Conservation (phyloP, 2,329 filamentous ascomycete species). For the Scopulariopsis brevicaulis region DNA sequence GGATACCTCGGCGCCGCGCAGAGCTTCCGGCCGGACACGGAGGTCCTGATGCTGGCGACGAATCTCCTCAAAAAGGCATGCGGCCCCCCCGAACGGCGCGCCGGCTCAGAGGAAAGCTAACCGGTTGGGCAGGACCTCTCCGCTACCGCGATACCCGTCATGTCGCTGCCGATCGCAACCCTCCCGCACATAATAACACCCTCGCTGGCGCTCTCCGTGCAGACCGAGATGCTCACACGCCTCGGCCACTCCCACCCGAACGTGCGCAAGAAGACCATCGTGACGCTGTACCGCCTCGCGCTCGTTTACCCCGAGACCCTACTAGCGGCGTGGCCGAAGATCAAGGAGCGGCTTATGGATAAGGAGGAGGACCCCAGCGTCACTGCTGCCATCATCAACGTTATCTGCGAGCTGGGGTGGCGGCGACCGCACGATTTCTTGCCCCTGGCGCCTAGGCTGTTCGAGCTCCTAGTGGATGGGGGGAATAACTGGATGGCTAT, state of each 20-base stretch:
- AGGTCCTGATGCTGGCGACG: slow-evolving; percentile 94
- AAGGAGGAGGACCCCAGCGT: slow-evolving; percentile 84
- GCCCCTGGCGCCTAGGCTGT: slow-evolving; percentile 79
- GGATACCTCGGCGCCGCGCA: slow-evolving; percentile 93
- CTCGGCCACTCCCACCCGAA: slow-evolving; percentile 75
- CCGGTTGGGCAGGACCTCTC: slow-evolving; percentile 51
- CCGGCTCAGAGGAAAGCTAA: neutral
- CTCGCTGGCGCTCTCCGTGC: slow-evolving; percentile 78
- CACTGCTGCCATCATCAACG: slow-evolving; percentile 91
- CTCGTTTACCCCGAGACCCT: slow-evolving; percentile 95
- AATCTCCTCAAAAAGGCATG: slow-evolving; percentile 86
- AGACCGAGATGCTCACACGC: slow-evolving; percentile 77
- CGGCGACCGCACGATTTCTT: slow-evolving; percentile 88
- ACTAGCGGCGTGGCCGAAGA: slow-evolving; percentile 89
- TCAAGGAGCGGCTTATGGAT: slow-evolving; percentile 88
- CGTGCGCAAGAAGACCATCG: slow-evolving; percentile 90
- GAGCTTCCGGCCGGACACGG: slow-evolving; percentile 89
- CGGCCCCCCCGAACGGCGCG: neutral
- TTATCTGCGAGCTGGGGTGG: slow-evolving; percentile 93
- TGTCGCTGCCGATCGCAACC: slow-evolving; percentile 76
- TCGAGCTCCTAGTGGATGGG: slow-evolving; percentile 82
- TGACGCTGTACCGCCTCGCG: slow-evolving; percentile 85
- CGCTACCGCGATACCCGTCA: slow-evolving; percentile 59
- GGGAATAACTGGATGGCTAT: slow-evolving; percentile 99
- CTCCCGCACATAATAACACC: slow-evolving; percentile 94